A percentile compares a stretch with the other conserved stretches of the same genome.
phyloP scores from a whole-genome alignment of 2,329 filamentous ascomycete species.

The Apiospora pterosperma region DNA sequence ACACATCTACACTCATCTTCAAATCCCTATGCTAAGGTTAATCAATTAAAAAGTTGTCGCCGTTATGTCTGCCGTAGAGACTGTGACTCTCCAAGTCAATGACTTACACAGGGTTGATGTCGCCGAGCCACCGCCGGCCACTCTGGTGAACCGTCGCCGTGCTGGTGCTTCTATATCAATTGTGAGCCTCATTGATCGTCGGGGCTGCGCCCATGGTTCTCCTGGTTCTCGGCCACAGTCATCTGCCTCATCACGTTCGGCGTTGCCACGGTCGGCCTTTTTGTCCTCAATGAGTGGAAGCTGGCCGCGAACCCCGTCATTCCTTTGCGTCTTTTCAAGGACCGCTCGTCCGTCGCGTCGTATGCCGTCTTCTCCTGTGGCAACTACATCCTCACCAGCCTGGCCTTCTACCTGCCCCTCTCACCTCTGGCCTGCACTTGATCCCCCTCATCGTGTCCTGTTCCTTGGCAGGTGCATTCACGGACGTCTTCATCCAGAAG shows the following conservation, averaged over 20 bases:
- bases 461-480: constrained; percentile 36
- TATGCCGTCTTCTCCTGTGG: constrained; percentile 45
- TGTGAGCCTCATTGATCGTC: constrained; percentile 53
- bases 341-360: constrained; percentile 52
- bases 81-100: background rate
- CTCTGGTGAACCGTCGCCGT: background rate
- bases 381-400: constrained; percentile 58
- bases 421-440: constrained; percentile 60
- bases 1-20: background rate
- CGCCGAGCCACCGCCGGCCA: background rate
- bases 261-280: constrained; percentile 40
- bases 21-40: too few species aligned
- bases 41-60: background rate
- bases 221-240: constrained; percentile 58
- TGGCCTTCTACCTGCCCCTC: constrained; percentile 68
- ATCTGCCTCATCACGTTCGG: constrained; percentile 63
- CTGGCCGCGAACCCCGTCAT: constrained; percentile 67
- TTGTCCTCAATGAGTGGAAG: constrained; percentile 61
- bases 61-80: background rate
- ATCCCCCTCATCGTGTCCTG: constrained; percentile 57
- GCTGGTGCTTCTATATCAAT: constrained; percentile 19
- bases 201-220: constrained; percentile 67
- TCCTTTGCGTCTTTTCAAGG: constrained; percentile 58
- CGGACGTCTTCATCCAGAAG: constrained; percentile 33
- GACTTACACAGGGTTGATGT: background rate